Base-by-base conservation (phyloP, 768 basidiomycete genomes). In the Gloeostereum incarnatum region DNA sequence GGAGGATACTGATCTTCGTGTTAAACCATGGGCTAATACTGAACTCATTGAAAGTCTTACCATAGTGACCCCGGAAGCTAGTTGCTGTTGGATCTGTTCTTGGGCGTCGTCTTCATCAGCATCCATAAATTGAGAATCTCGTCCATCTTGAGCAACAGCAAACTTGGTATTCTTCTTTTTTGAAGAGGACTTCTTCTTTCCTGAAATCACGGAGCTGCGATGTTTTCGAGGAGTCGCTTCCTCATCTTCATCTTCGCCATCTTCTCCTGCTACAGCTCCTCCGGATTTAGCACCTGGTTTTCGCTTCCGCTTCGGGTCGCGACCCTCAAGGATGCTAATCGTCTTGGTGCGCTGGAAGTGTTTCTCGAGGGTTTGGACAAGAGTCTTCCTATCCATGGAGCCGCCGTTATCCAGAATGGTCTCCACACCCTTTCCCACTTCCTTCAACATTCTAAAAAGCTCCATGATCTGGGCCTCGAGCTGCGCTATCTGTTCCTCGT, bases 401-500 rank as follows among this genome's bases (percentile, higher is more conserved):
- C 66, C 71, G 30, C 71, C 72, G 18, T 63, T 68, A 55, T 81
- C 85, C 14, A 86, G 61, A 42, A 92, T 76, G 44, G 71, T 73
- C 40, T 87, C 83, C 25, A 89, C 73, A 10, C 83, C 81, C 40
- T 73, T 77, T 11, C 83, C 79, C 24, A 84, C 73, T 50, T 94
- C 87, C 54, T 79, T 86, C 38, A 98, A 66, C 90, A 96, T 94
- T 48, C 83, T 72, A 65, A 93, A 98, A 13, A 97, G 60, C 54
- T 96, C 92, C 70, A 86, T 76, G 44, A 94, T 93, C 64, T 96
- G 88, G 9, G 81, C 73, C 53, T 96, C 91, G 10, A 94, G 77
- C 55, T 94, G 87, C 3, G 75, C 68, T 40, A 97, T 89, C 48
- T 78, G 78, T 41, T 90, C 86, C 52, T 93, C 86, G 52, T 92